A percentile compares a stretch with the other conserved stretches of the same genome.
phyloP scores from a whole-genome alignment of 371 early-diverging fungal genomes.

The Parasitella parasitica region DNA sequence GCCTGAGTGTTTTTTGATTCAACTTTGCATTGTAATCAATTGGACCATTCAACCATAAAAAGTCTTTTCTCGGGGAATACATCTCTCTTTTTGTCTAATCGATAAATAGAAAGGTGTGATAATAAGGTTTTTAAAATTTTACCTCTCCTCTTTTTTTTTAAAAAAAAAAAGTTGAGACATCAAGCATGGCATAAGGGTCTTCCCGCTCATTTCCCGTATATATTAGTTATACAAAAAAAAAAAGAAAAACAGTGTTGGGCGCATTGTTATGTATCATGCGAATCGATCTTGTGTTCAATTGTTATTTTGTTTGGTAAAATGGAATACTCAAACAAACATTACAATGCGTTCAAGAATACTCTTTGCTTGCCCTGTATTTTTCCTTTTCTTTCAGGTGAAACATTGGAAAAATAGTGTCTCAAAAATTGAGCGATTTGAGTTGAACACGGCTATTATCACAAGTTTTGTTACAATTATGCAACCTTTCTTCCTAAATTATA shows the following conservation, averaged over 20 bases:
- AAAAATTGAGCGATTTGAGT: neutral
- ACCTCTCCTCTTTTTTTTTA: neutral
- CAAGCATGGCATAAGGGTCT: neutral
- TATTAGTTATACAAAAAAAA: neutral
- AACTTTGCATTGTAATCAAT: neutral
- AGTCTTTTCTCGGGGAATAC: neutral
- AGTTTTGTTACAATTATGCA: neutral
- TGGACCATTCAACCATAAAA: neutral
- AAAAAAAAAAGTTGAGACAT: neutral
- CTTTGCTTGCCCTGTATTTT: neutral
- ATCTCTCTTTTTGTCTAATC: neutral
- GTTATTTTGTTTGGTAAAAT: conserved; percentile 5
- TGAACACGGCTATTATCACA: neutral
- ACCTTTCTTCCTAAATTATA: neutral
- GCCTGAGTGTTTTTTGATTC: conserved; percentile 1
- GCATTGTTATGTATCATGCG: conserved; percentile 14
- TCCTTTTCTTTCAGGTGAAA: neutral
- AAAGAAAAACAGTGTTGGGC: neutral
- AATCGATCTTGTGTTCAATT: conserved; percentile 13
- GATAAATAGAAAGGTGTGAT: neutral
- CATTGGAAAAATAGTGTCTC: neutral
- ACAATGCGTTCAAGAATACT: neutral
- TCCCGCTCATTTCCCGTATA: neutral
- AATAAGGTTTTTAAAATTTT: neutral
- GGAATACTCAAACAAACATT: neutral